phyloP scores from a whole-genome alignment of 345 rosid species.

The Melaleuca quinquenervia region DNA sequence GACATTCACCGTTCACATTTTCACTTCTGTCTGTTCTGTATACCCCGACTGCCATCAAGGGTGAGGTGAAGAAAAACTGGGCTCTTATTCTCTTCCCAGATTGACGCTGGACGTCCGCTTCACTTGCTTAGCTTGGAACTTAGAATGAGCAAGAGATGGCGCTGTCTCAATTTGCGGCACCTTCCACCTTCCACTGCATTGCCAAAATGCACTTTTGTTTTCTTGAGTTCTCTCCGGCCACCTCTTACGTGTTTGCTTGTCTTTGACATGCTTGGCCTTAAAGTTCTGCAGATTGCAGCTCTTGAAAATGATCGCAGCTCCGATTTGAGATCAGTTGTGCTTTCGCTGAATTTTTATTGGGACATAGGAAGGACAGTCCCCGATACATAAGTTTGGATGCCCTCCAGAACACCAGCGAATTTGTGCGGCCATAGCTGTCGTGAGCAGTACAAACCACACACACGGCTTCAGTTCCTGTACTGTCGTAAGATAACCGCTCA shows the following conservation, averaged over 20 bases:
- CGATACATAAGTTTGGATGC: not conserved
- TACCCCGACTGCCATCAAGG: not conserved
- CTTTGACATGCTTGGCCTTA: not conserved
- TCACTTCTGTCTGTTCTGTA: not conserved
- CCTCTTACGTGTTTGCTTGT: not conserved
- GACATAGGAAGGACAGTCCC: not conserved
- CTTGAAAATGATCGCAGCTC: not conserved
- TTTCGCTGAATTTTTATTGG: not conserved
- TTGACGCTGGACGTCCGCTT: not conserved
- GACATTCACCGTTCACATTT: not conserved
- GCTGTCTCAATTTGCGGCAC: not conserved
- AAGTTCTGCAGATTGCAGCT: not conserved
- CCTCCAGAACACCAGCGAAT: not conserved
- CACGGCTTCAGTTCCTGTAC: not conserved
- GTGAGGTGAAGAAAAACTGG: not conserved
- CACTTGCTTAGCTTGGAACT: not conserved
- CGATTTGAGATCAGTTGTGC: not conserved
- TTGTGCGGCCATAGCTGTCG: not conserved
- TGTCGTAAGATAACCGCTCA: not conserved
- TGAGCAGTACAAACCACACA: not conserved
- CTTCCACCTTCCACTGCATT: not conserved
- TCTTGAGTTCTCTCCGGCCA: not conserved
- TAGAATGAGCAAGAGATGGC: not conserved
- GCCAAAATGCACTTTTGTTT: not conserved
- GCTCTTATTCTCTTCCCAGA: not conserved